A percentile compares a stretch with the other conserved stretches of the same genome.
Conservation (phyloP, 352 stramenopile species). For the Phytophthora pinifolia region DNA sequence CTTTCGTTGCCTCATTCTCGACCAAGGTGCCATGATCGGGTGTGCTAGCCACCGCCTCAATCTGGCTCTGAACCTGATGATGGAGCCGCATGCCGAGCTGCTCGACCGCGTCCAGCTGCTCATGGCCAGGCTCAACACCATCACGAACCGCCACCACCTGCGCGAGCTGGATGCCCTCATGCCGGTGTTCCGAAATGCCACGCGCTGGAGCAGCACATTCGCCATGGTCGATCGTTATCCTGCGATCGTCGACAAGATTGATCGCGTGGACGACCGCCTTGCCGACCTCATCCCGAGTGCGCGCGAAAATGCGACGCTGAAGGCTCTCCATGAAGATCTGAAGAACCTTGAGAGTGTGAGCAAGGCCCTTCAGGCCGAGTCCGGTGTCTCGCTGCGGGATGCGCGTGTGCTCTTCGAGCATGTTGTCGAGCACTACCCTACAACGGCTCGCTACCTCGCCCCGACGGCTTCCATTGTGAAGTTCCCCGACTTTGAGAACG, state of each 20-base stretch:
- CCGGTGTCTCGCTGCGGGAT: conserved; percentile 5
- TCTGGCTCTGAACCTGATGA: too few species aligned
- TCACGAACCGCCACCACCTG: conserved; percentile 15
- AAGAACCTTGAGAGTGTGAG: conserved; percentile 25
- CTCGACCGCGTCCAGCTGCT: conserved; percentile 12
- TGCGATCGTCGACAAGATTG: not conserved
- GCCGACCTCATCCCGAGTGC: conserved; percentile 7
- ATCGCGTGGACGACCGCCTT: conserved; percentile 6
- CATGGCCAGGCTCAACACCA: conserved; percentile 14
- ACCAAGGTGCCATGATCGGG: too few species aligned
- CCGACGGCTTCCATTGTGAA: not conserved
- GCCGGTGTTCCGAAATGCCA: conserved; percentile 15
- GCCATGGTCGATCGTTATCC: conserved; percentile 18
- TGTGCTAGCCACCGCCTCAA: too few species aligned
- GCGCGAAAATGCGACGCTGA: conserved; percentile 5
- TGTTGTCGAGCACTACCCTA: conserved; percentile 5
- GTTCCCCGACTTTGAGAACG: too few species aligned
- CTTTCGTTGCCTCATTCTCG: too few species aligned
- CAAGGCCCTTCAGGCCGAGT: conserved; percentile 8
- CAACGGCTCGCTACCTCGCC: not conserved
- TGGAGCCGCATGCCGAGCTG: not conserved
- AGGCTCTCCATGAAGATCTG: conserved; percentile 13
- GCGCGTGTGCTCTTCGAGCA: conserved; percentile 1
- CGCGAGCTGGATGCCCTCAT: conserved; percentile 6
- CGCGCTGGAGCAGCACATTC: conserved; percentile 28